These are phyloP conservation scores for Firmiana major DNA, from an alignment of 345 rosid species.

Conservation along the genomic window DNA sequence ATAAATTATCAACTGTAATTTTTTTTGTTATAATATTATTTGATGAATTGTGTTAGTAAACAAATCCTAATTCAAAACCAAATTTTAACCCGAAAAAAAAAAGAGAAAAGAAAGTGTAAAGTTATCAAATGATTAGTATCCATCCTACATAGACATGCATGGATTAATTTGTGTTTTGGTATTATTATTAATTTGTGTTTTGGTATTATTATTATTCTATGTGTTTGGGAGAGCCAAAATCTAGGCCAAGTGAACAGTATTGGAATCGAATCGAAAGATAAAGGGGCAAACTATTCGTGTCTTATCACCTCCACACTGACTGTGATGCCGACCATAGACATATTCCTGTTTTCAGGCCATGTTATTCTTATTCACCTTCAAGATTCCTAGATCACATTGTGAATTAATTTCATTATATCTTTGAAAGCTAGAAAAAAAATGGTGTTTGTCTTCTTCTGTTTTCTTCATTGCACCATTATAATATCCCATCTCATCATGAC, in stretches of 20 bases:
- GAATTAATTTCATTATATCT: neutral
- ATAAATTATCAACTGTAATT: too few species aligned
- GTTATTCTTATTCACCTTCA: neutral
- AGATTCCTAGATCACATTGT: neutral
- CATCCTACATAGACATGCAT: neutral
- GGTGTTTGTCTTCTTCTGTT: neutral
- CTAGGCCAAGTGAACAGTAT: neutral
- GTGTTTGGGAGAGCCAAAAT: neutral
- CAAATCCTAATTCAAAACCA: too few species aligned
- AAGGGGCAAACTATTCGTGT: neutral
- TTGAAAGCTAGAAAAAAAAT: neutral
- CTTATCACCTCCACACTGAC: neutral
- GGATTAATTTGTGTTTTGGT: neutral
- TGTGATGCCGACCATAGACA: neutral
- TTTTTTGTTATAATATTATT: too few species aligned
- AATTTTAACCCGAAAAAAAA: too few species aligned
- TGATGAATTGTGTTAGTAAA: too few species aligned
- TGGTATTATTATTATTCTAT: neutral
- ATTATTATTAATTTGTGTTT: neutral
- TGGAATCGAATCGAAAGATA: neutral
- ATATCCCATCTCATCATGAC: neutral
- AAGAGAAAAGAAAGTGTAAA: too few species aligned
- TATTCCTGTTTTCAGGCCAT: neutral
- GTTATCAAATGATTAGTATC: too few species aligned
- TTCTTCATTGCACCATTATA: neutral